Percentiles rank a stretch among this genome's conserved stretches.
These are phyloP conservation scores for Phaffia rhodozyma DNA, from an alignment of 1,284 basidiomycete genomes.

Conservation along the genomic window DNA sequence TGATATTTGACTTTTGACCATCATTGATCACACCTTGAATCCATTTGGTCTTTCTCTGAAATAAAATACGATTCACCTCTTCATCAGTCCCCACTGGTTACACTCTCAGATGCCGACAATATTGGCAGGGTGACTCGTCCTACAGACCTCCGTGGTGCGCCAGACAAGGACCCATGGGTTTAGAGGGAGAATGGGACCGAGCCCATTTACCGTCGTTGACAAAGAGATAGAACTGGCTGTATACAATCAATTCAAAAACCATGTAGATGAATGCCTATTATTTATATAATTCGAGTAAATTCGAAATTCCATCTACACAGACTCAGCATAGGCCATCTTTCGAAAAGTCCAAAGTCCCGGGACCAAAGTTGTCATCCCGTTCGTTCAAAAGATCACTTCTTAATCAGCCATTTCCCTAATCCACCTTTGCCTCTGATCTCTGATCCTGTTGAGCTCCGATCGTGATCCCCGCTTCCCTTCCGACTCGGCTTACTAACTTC, in stretches of 20 bases:
- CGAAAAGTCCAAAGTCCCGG: too few species aligned
- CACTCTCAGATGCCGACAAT: conserved; percentile 11
- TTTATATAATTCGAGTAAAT: too few species aligned
- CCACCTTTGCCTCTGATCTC: background rate
- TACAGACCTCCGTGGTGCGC: conserved; percentile 13
- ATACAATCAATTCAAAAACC: too few species aligned
- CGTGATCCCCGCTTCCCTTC: too few species aligned
- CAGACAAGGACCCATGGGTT: background rate
- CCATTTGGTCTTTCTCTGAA: background rate
- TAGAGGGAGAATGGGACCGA: conserved; percentile 6
- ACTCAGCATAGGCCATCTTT: too few species aligned
- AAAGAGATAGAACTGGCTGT: too few species aligned
- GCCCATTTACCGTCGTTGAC: background rate
- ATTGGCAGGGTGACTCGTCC: conserved; percentile 4
- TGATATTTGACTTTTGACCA: background rate
- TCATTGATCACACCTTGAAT: background rate
- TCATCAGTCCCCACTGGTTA: background rate
- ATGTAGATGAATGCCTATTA: too few species aligned
- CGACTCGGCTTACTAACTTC: background rate
- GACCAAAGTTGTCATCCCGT: too few species aligned
- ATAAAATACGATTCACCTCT: background rate
- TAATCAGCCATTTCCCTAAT: conserved; percentile 7
- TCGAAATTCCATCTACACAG: too few species aligned
- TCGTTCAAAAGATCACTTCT: background rate
- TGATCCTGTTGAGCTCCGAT: too few species aligned